phyloP scores from a whole-genome alignment of 805 yeast genomes.

The Candida vartiovaarae region DNA sequence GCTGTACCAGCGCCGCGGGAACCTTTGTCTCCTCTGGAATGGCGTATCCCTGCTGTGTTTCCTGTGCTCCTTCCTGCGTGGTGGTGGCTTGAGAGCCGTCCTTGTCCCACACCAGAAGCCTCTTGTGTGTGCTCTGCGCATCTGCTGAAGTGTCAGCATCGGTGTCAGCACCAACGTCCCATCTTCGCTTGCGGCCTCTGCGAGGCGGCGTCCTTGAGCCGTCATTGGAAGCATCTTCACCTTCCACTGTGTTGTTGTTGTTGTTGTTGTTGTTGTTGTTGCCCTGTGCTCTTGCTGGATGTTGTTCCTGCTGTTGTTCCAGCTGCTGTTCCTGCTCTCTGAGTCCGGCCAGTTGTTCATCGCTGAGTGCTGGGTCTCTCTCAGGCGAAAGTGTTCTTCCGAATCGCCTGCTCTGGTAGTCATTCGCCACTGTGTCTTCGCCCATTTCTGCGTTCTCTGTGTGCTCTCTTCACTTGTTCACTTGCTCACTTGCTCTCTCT shows the following conservation, averaged over 20 bases:
- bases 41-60: conserved; percentile 30
- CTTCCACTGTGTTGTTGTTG: conserved; percentile 2
- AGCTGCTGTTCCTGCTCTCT: conserved; percentile 31
- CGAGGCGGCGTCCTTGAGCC: conserved; percentile 25
- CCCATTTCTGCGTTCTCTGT: too few relatives aligned
- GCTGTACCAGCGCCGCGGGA: conserved; percentile 24
- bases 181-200: conserved; percentile 17
- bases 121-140: conserved; percentile 7
- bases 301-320: conserved; percentile 15
- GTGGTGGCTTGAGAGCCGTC: neutral
- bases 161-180: conserved; percentile 16
- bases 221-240: neutral
- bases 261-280: conserved; percentile 12
- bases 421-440: conserved; percentile 15
- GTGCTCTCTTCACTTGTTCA: too few relatives aligned
- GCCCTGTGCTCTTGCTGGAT: neutral
- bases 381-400: conserved; percentile 25
- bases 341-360: conserved; percentile 35
- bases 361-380: conserved; percentile 27
- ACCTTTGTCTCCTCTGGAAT: conserved; percentile 44
- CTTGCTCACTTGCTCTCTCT: too few relatives aligned
- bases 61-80: neutral
- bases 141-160: neutral
- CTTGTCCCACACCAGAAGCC: conserved; percentile 13
- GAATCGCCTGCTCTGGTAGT: conserved; percentile 39